Percentiles rank a stretch among this genome's conserved stretches.
Conservation (phyloP, 2,329 filamentous ascomycete genomes). For the Claviceps pazoutovae region DNA sequence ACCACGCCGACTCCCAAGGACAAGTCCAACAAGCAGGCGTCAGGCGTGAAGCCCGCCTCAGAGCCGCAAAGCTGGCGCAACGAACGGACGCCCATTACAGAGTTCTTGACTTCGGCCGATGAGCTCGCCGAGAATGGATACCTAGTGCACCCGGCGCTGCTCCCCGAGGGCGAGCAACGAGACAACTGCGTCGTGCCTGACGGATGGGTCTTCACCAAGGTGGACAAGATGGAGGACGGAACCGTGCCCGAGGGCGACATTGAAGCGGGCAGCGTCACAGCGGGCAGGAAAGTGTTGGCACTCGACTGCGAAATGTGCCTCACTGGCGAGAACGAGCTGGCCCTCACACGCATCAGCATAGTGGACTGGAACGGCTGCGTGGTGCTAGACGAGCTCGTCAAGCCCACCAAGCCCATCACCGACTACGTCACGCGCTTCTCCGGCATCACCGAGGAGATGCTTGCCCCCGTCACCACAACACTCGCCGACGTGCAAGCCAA, state of each 20-base stretch:
- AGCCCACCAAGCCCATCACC: slow-evolving; percentile 72
- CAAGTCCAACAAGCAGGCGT: slow-evolving; percentile 33
- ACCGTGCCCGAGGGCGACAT: slow-evolving; percentile 55
- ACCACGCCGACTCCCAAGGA: slow-evolving; percentile 59
- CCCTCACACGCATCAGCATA: slow-evolving; percentile 79
- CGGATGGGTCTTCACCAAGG: slow-evolving; percentile 73
- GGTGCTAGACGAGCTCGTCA: slow-evolving; percentile 81
- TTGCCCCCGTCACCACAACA: slow-evolving; percentile 71
- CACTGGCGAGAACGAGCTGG: slow-evolving; percentile 64
- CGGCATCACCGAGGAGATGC: slow-evolving; percentile 78
- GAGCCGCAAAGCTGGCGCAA: slow-evolving; percentile 57
- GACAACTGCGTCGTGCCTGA: slow-evolving; percentile 40
- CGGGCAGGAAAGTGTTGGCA: slow-evolving; percentile 63
- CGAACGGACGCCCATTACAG: slow-evolving; percentile 66
- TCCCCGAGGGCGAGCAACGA: slow-evolving; percentile 42
- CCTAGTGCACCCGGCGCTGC: slow-evolving; percentile 64
- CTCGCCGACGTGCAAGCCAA: slow-evolving; percentile 69
- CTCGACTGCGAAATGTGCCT: slow-evolving; percentile 98
- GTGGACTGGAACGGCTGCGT: slow-evolving; percentile 73
- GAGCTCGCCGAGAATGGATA: slow-evolving; percentile 78
- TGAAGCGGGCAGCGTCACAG: slow-evolving; percentile 69
- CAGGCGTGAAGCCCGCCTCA: slow-evolving; percentile 42
- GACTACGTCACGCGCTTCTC: slow-evolving; percentile 90
- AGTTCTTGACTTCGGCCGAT: slow-evolving; percentile 57
- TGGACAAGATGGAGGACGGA: slow-evolving; percentile 53